phyloP scores from a whole-genome alignment of 495 filamentous ascomycete genomes.

The Penicillium desertorum region DNA sequence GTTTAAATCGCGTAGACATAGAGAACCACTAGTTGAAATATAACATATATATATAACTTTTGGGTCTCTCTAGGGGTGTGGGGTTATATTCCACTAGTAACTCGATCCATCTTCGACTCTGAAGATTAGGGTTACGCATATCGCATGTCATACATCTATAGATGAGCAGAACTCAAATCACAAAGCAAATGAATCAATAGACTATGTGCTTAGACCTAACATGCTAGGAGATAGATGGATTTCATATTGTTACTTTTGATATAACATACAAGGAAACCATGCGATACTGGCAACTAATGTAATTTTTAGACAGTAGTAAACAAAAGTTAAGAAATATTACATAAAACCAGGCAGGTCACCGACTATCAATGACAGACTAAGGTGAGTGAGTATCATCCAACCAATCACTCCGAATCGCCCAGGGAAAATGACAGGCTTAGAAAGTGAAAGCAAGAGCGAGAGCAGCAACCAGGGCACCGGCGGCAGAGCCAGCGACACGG shows the following conservation, averaged over 20 bases:
- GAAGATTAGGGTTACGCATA: no score
- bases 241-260: not conserved
- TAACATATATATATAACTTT: no score
- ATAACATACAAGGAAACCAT: not conserved
- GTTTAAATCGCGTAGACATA: no score
- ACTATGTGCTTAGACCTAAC: not conserved
- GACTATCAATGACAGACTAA: slow-evolving; percentile 8
- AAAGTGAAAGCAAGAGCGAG: slow-evolving; percentile 35
- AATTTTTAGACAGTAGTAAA: slow-evolving; percentile 4
- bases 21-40: no score
- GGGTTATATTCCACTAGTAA: no score
- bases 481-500: slow-evolving; percentile 35
- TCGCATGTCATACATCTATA: not conserved
- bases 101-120: no score
- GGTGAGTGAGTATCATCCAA: slow-evolving; percentile 11
- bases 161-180: not conserved
- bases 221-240: not conserved
- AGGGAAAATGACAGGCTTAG: slow-evolving; percentile 24
- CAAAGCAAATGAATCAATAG: not conserved
- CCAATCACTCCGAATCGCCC: slow-evolving; percentile 22
- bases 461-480: slow-evolving; percentile 31
- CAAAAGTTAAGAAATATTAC: slow-evolving; percentile 19
- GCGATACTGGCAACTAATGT: not conserved
- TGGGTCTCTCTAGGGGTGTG: no score
- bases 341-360: slow-evolving; percentile 11